These are phyloP conservation scores for Brassica nigra DNA, from an alignment of 345 rosid species.

Conservation along the genomic window DNA sequence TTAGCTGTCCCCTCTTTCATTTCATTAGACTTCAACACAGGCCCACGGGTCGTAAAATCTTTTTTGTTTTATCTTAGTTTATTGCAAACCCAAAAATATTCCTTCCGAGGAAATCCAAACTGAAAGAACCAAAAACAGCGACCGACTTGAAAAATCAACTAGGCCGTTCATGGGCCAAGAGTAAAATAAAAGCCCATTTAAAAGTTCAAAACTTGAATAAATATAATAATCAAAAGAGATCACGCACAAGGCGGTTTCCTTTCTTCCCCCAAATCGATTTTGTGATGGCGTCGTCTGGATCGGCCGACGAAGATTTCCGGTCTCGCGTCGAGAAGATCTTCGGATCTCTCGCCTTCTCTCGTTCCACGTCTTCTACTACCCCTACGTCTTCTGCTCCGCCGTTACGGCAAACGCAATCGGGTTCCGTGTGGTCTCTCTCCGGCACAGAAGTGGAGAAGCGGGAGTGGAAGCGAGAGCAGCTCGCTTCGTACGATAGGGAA, in stretches of 20 bases:
- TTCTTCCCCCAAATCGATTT: slow-evolving; percentile 8
- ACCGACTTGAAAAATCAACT: background rate
- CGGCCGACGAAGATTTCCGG: slow-evolving; percentile 54
- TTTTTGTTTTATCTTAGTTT: background rate
- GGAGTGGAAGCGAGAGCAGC: slow-evolving; percentile 39
- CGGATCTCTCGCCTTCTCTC: slow-evolving; percentile 59
- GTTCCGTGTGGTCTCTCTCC: slow-evolving; percentile 53
- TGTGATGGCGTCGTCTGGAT: slow-evolving; percentile 45
- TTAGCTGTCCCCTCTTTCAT: slow-evolving; percentile 34
- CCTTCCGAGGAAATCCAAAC: background rate
- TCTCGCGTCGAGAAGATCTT: slow-evolving; percentile 57
- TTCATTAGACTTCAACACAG: slow-evolving; percentile 15
- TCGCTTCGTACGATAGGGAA: slow-evolving; percentile 47
- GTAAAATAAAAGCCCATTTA: slow-evolving; percentile 12
- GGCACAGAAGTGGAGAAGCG: slow-evolving; percentile 37
- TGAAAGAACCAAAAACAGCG: background rate
- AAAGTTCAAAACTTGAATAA: background rate
- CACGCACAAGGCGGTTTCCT: slow-evolving; percentile 21
- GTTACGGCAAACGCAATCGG: slow-evolving; percentile 23
- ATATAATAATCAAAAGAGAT: background rate
- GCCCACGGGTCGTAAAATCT: slow-evolving; percentile 1
- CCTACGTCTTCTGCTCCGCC: slow-evolving; percentile 29
- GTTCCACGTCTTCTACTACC: slow-evolving; percentile 17
- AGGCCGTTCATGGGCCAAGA: slow-evolving; percentile 1
- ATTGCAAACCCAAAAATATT: background rate